Base-by-base conservation (phyloP, 1,284 basidiomycete genomes). In the Sporisorium reilianum region DNA sequence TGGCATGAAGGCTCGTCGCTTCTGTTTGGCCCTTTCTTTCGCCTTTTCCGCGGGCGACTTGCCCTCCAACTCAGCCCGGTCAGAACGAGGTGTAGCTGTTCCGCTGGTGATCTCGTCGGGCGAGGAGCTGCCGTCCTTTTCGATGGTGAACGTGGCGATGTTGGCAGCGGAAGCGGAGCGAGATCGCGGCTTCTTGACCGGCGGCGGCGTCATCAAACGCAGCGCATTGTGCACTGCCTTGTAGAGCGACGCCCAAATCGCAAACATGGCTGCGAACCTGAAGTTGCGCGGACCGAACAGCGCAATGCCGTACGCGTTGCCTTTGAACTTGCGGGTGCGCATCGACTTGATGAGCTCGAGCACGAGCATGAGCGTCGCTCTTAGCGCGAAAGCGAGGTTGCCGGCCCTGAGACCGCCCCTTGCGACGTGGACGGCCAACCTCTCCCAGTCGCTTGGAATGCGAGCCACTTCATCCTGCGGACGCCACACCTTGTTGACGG, bases 381-480 rank as follows among this genome's bases (percentile, higher is more conserved):
- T 66, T 22, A 83, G 49, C 10, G 81, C 79, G 56, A 80, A 84
- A 11, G 82, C 74, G 5, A 84, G 49, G 41, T 76, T 77, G 12
- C 78, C 81, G 4, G 80, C 81, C 20, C 81, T 69, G 11, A 78
- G 53, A 42, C 78, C 83, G 11, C 79, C 83, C 12, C 83, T 64
- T 2, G 71, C 57, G 32, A 82, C 80, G 53, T 84, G 80, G 0
- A 84, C 80, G 2, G 66, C 72, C 11, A 84, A 64, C 11, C 83
- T 63, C 64, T 84, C 83, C 82, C 81, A 84, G 50, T 84, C 83
- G 32, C 55, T 65, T 0, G 83, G 83, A 9, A 83, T 57, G 14
- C 72, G 66, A 4, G 76, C 75, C 38, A 65, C 75, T 42, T 84
- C 83, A 41, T 84, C 78, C n/a, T 80, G 74, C 2, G 82, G 80